Conservation (phyloP, 352 stramenopile species). For the Globisporangium abappressorium region DNA sequence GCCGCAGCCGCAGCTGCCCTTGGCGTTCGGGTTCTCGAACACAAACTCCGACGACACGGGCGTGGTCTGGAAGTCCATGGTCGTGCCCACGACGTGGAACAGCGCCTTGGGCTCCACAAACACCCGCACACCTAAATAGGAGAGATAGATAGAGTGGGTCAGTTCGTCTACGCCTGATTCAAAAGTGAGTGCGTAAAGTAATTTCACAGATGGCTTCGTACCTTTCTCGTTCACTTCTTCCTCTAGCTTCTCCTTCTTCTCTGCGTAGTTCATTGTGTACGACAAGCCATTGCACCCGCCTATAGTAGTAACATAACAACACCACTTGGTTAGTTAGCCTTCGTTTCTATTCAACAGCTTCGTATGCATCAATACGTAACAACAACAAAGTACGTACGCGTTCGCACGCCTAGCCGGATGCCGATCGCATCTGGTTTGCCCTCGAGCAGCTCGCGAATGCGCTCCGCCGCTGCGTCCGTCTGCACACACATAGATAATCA, state of each 20-base stretch:
- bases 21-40: constrained; percentile 99
- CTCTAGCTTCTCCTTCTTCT: constrained; percentile 93
- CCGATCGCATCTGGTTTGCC: constrained; percentile 90
- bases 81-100: constrained; percentile 98
- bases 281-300: constrained; percentile 98
- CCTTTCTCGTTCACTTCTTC: constrained; percentile 91
- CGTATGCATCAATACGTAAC: not conserved
- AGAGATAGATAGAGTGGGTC: not conserved
- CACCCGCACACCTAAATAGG: constrained; percentile 87
- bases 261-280: constrained; percentile 99
- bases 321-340: not conserved
- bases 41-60: constrained; percentile 98
- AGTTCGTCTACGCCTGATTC: constrained; percentile 6
- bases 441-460: constrained; percentile 84
- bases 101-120: constrained; percentile 98
- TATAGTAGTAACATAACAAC: constrained; percentile 12
- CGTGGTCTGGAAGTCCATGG: constrained; percentile 98
- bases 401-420: constrained; percentile 95
- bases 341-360: not conserved
- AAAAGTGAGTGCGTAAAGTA: not conserved
- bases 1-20: constrained; percentile 98
- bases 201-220: constrained; percentile 15
- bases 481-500: constrained; percentile 18
- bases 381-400: constrained; percentile 51
- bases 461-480: constrained; percentile 85